Conservation (phyloP, 768 basidiomycete species). For the Boletus vinaceobasis region DNA sequence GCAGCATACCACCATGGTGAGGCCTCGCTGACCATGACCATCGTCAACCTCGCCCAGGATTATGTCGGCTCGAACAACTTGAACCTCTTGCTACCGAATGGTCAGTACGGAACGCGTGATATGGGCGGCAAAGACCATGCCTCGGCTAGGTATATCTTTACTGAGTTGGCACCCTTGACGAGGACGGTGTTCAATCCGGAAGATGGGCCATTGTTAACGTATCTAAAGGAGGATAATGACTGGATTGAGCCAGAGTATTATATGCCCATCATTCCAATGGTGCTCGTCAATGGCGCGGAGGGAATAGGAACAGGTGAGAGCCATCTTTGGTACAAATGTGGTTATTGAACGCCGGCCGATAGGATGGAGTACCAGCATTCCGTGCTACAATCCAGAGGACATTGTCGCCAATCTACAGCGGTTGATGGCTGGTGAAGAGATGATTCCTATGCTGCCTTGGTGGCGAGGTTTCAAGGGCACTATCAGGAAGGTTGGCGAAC, state of each 20-base stretch:
- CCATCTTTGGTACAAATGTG: neutral
- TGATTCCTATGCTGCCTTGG: slow-evolving; percentile 90
- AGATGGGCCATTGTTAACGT: slow-evolving; percentile 83
- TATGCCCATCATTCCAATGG: slow-evolving; percentile 82
- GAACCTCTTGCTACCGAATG: slow-evolving; percentile 81
- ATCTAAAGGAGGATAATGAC: slow-evolving; percentile 81
- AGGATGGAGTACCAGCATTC: slow-evolving; percentile 96
- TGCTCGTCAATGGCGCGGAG: slow-evolving; percentile 91
- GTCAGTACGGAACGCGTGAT: slow-evolving; percentile 94
- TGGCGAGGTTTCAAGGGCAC: slow-evolving; percentile 93
- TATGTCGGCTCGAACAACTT: slow-evolving; percentile 96
- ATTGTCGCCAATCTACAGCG: slow-evolving; percentile 85
- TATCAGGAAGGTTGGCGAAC: slow-evolving; percentile 75
- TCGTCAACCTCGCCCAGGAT: slow-evolving; percentile 90
- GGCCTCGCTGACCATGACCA: slow-evolving; percentile 79
- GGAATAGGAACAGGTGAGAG: slow-evolving; percentile 91
- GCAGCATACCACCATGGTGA: slow-evolving; percentile 98
- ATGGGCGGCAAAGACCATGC: slow-evolving; percentile 96
- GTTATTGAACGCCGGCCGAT: neutral
- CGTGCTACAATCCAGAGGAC: slow-evolving; percentile 89
- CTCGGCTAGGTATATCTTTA: slow-evolving; percentile 94
- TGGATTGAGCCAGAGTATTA: slow-evolving; percentile 94
- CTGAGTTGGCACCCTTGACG: slow-evolving; percentile 70
- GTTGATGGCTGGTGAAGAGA: slow-evolving; percentile 81
- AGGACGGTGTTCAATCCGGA: slow-evolving; percentile 74